These are phyloP conservation scores for Cladophialophora exuberans DNA, from an alignment of 2,329 filamentous ascomycete genomes.

Conservation along the genomic window DNA sequence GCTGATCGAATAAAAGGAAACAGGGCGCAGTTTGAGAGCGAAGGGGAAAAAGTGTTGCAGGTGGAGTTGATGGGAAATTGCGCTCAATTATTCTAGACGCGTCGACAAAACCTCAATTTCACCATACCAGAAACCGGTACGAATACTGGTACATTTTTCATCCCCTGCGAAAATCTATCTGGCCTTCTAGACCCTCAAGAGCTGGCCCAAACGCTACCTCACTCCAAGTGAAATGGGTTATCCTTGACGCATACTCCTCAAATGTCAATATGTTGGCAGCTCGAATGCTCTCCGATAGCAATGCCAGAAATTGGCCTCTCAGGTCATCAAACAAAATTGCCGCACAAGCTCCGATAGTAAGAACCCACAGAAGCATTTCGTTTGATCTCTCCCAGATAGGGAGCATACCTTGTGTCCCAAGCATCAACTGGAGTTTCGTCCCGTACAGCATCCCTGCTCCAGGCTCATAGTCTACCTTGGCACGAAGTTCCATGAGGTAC, in stretches of 20 bases:
- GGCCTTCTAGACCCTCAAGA: background rate
- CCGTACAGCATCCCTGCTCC: slow-evolving; percentile 8
- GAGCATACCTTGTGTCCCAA: background rate
- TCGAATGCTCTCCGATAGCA: slow-evolving; percentile 1
- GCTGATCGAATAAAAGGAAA: slow-evolving; percentile 16
- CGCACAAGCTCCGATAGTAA: slow-evolving; percentile 7
- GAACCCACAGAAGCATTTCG: background rate
- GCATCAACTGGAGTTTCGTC: slow-evolving; percentile 1
- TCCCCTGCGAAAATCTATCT: background rate
- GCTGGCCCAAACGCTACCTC: background rate
- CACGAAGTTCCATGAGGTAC: slow-evolving; percentile 11
- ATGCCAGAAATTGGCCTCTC: background rate
- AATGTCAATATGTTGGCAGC: background rate
- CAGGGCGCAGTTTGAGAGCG: slow-evolving; percentile 12
- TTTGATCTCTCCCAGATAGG: slow-evolving; percentile 1
- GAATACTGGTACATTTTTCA: too few species aligned
- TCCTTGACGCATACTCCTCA: background rate
- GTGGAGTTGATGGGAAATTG: slow-evolving; percentile 24
- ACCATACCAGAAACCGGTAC: background rate
- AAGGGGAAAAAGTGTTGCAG: slow-evolving; percentile 6
- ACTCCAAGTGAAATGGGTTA: background rate
- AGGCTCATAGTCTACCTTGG: slow-evolving; percentile 7
- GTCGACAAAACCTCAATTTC: slow-evolving; percentile 1
- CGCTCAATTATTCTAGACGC: background rate
- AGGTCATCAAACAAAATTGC: slow-evolving; percentile 9